Percentiles rank a stretch among this genome's conserved stretches.
phyloP scores from a whole-genome alignment of 208 protist species.

The Perkinsela sp. region DNA sequence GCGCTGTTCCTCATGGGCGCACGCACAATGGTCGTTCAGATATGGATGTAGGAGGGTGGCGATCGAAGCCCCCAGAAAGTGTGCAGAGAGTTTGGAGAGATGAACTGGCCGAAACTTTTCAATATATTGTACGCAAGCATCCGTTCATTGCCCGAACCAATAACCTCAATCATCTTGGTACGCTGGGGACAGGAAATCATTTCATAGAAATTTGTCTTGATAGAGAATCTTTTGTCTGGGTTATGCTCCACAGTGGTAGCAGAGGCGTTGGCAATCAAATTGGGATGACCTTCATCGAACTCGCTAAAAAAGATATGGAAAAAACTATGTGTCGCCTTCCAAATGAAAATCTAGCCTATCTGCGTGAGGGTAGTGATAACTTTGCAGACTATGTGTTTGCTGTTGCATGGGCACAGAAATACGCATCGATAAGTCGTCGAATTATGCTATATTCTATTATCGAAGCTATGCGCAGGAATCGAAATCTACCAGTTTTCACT shows the following conservation, averaged over 20 bases:
- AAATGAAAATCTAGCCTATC: conserved; percentile 32
- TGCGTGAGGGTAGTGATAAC: conserved; percentile 27
- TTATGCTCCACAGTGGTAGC: conserved; percentile 64
- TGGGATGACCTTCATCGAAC: conserved; percentile 35
- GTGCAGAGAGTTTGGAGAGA: conserved; percentile 18
- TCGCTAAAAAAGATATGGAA: conserved; percentile 44
- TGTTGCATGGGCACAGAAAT: conserved; percentile 47
- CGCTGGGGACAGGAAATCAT: conserved; percentile 55
- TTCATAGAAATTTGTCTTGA: conserved; percentile 64
- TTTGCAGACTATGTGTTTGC: conserved; percentile 50
- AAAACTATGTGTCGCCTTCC: conserved; percentile 15
- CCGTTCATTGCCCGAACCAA: conserved; percentile 20
- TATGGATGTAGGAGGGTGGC: conserved; percentile 31
- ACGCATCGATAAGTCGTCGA: conserved; percentile 31
- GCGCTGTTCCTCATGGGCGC: conserved; percentile 33
- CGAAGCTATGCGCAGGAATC: conserved; percentile 13
- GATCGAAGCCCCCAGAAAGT: conserved; percentile 11
- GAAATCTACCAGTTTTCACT: conserved; percentile 13
- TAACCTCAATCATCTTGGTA: conserved; percentile 44
- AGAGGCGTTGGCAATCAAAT: conserved; percentile 61
- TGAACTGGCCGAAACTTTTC: conserved; percentile 22
- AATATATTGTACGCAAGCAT: conserved; percentile 20
- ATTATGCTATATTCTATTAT: conserved; percentile 43
- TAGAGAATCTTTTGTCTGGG: conserved; percentile 27
- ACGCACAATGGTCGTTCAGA: conserved; percentile 20